Evolutionary conservation across 73 alveolate genomes (phyloP).

Genomic region (Urostyla sp.): DNA sequence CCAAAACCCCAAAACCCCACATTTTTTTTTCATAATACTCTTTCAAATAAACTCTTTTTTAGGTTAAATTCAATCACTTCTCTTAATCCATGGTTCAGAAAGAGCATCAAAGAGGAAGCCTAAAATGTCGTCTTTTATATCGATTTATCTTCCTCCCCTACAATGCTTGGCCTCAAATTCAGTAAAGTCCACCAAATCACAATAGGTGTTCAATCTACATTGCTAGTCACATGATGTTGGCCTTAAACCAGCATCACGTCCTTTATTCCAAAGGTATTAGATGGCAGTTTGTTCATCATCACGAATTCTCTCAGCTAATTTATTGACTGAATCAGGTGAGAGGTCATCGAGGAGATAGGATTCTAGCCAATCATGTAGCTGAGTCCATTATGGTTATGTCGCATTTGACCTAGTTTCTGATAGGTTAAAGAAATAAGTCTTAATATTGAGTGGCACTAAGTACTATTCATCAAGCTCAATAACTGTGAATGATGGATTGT

Average conservation of each 20-base stretch:
- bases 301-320: background rate
- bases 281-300: slow-evolving; percentile 3
- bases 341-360: slow-evolving; percentile 43
- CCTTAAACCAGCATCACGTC: background rate
- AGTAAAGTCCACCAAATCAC: slow-evolving; percentile 7
- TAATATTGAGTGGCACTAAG: slow-evolving; percentile 49
- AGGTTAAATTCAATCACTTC: background rate
- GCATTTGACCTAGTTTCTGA: slow-evolving; percentile 19
- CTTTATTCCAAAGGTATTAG: slow-evolving; percentile 30
- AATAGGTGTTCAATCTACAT: slow-evolving; percentile 26
- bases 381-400: slow-evolving; percentile 52
- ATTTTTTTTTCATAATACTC: background rate
- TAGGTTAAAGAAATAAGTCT: slow-evolving; percentile 47
- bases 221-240: background rate
- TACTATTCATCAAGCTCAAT: slow-evolving; percentile 56
- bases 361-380: slow-evolving; percentile 39
- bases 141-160: slow-evolving; percentile 14
- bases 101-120: slow-evolving; percentile 12
- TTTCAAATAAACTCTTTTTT: no score
- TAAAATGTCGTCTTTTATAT: slow-evolving; percentile 13
- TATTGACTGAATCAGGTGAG: slow-evolving; percentile 27
- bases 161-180: slow-evolving; percentile 15
- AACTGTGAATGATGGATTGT: slow-evolving; percentile 60
- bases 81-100: slow-evolving; percentile 50
- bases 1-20: slow-evolving; percentile 2